These are phyloP conservation scores for Pseudovirgaria hyperparasitica DNA, from an alignment of 2,329 filamentous ascomycete genomes.

Conservation along the genomic window DNA sequence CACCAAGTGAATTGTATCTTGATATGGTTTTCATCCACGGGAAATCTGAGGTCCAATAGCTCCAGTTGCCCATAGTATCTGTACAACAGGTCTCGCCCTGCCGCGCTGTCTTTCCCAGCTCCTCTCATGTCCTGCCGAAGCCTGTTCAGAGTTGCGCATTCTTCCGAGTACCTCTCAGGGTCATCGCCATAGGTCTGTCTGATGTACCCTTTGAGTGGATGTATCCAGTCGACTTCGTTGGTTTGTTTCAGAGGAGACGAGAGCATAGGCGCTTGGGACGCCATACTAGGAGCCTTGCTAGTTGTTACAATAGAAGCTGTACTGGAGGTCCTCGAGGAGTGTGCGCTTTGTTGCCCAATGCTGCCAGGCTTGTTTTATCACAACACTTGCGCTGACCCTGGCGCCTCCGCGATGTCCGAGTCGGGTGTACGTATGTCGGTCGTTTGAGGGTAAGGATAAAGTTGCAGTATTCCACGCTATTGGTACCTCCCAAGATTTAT, in stretches of 20 bases:
- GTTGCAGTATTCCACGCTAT: no score
- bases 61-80: constrained; percentile 97
- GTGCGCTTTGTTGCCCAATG: no score
- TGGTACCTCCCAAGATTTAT: no score
- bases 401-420: no score
- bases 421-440: no score
- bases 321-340: no score
- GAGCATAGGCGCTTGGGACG: constrained; percentile 69
- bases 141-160: constrained; percentile 87
- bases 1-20: constrained; percentile 99
- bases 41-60: constrained; percentile 84
- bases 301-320: no score
- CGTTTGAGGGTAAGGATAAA: no score
- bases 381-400: no score
- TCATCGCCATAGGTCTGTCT: constrained; percentile 90
- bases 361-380: no score
- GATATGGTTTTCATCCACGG: constrained; percentile 96
- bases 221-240: constrained; percentile 97
- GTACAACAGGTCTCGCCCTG: constrained; percentile 85
- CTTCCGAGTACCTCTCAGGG: constrained; percentile 87
- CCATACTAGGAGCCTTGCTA: no score
- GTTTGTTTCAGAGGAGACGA: constrained; percentile 85
- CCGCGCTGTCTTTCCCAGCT: constrained; percentile 89
- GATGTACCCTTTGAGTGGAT: constrained; percentile 86
- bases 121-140: constrained; percentile 97